Evolutionary conservation across 1,284 basidiomycete genomes (phyloP).

Genomic region (Heterobasidion annosum): DNA sequence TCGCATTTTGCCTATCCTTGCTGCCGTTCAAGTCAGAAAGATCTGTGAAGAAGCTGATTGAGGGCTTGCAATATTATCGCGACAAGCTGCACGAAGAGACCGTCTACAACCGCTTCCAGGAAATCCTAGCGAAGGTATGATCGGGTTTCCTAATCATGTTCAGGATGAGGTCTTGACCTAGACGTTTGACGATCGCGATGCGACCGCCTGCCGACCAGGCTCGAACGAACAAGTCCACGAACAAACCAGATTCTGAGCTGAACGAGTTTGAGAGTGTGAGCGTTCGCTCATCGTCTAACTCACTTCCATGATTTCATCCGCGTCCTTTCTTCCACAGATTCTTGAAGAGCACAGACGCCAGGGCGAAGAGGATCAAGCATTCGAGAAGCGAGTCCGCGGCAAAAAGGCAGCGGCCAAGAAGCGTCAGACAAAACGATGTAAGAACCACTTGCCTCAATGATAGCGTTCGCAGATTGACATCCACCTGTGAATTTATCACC

Average conservation of each 20-base stretch:
- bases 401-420: constrained; percentile 78
- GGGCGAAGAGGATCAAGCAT: constrained; percentile 85
- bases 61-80: constrained; percentile 85
- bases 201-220: constrained; percentile 36
- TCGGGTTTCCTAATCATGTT: background rate
- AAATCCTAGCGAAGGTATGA: constrained; percentile 73
- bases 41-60: constrained; percentile 93
- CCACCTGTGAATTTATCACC: background rate
- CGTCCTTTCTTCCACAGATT: constrained; percentile 37
- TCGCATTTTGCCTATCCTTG: constrained; percentile 91
- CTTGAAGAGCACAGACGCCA: constrained; percentile 77
- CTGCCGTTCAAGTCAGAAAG: constrained; percentile 96
- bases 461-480: background rate
- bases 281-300: background rate
- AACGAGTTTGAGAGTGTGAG: constrained; percentile 81
- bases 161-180: background rate
- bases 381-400: constrained; percentile 76
- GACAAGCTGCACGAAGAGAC: constrained; percentile 90
- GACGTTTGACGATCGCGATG: background rate
- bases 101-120: constrained; percentile 81
- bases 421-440: constrained; percentile 26
- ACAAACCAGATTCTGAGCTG: constrained; percentile 83
- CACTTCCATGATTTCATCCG: background rate
- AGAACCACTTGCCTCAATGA: background rate
- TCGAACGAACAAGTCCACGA: constrained; percentile 77